Evolutionary conservation across 441 rosid species (phyloP).

Genomic region (Croton setiger): DNA sequence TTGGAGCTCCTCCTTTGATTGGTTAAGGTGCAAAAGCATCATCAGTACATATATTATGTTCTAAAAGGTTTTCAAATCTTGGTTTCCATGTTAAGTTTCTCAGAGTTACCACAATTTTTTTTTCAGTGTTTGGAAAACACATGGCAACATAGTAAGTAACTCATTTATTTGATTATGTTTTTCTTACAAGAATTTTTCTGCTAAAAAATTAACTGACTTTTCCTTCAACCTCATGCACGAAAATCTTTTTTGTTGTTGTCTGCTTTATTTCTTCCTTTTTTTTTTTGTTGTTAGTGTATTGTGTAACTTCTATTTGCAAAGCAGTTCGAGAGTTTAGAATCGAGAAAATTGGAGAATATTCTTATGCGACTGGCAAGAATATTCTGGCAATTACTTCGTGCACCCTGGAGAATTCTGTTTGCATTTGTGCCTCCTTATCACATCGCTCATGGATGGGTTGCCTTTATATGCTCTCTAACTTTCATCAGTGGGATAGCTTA

Average conservation of each 20-base stretch:
- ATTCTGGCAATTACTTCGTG: conserved; percentile 59
- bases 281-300: too few species aligned
- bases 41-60: background rate
- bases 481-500: conserved; percentile 86
- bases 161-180: background rate
- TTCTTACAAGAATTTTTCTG: background rate
- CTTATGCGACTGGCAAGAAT: conserved; percentile 39
- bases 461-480: conserved; percentile 73
- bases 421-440: conserved; percentile 89
- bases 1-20: background rate
- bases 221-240: background rate
- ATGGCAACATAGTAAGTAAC: too few species aligned
- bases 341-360: conserved; percentile 48
- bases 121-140: background rate
- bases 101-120: background rate
- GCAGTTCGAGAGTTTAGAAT: conserved; percentile 66
- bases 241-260: background rate
- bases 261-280: background rate
- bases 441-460: conserved; percentile 89
- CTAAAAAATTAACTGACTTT: background rate
- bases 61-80: background rate
- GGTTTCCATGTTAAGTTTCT: background rate
- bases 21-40: background rate
- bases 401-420: conserved; percentile 78
- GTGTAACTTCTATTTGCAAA: conserved; percentile 19